Conservation (phyloP, 129 eudicot species). For the Flaveria bidentis region DNA sequence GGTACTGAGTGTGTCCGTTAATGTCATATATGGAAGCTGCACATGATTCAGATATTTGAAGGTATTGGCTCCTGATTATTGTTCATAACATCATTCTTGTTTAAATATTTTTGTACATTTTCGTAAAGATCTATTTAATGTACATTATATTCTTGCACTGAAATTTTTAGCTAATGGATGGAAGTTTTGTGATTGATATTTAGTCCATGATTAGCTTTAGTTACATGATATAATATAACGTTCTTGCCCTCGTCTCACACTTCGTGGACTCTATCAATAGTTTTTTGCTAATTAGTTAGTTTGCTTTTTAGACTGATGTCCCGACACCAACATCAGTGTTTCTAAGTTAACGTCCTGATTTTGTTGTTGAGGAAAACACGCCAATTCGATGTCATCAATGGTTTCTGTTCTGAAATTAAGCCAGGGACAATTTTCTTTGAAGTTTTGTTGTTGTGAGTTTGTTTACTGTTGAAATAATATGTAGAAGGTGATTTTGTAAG, state of each 20-base stretch:
- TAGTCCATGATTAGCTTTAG: neutral
- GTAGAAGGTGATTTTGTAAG: too few relatives aligned
- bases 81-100: slow-evolving; percentile 33
- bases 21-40: slow-evolving; percentile 32
- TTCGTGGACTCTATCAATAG: neutral
- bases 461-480: too few relatives aligned
- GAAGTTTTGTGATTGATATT: neutral
- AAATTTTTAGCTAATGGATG: neutral
- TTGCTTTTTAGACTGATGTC: too few relatives aligned
- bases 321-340: too few relatives aligned
- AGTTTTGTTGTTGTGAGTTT: too few relatives aligned
- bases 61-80: slow-evolving; percentile 25
- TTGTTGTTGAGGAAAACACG: too few relatives aligned
- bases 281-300: too few relatives aligned
- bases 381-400: too few relatives aligned
- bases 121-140: slow-evolving; percentile 24
- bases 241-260: neutral
- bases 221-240: neutral
- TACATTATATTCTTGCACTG: slow-evolving; percentile 27
- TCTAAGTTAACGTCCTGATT: too few relatives aligned
- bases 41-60: slow-evolving; percentile 18
- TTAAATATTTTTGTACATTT: slow-evolving; percentile 37
- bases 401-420: too few relatives aligned
- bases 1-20: slow-evolving; percentile 58
- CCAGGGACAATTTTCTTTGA: too few relatives aligned